phyloP scores from a whole-genome alignment of 306 rosid species.

The Mimosa bimucronata region DNA sequence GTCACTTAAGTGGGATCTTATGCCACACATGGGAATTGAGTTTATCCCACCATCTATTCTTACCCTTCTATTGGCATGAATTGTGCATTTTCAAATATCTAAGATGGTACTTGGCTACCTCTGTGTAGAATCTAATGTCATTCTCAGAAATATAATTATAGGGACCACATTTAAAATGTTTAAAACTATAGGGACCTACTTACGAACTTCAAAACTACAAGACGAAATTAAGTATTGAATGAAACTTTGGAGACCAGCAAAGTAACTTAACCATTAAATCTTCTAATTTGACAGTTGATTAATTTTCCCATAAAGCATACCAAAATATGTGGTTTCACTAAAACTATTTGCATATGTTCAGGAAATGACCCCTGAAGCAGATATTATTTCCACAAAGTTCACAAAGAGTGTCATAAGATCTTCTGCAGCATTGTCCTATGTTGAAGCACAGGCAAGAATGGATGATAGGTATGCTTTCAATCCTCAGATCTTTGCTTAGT shows the following conservation, averaged over 20 bases:
- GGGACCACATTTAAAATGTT: neutral
- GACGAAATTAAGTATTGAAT: neutral
- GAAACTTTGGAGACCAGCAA: neutral
- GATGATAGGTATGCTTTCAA: slow-evolving; percentile 79
- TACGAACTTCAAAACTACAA: neutral
- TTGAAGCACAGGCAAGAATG: slow-evolving; percentile 99
- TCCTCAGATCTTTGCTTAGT: slow-evolving; percentile 31
- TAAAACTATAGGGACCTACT: neutral
- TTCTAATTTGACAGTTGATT: slow-evolving; percentile 7
- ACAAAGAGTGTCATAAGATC: slow-evolving; percentile 93
- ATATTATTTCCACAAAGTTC: slow-evolving; percentile 73
- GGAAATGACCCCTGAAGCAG: slow-evolving; percentile 98
- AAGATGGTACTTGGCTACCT: neutral
- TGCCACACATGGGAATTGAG: neutral
- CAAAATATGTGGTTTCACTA: slow-evolving; percentile 15
- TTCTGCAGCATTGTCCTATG: slow-evolving; percentile 84
- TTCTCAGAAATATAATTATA: neutral
- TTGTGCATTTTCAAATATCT: neutral
- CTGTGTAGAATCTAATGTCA: neutral
- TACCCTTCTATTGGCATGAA: neutral
- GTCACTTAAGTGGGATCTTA: neutral
- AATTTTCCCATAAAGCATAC: slow-evolving; percentile 16
- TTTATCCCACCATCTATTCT: neutral
- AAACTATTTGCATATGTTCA: slow-evolving; percentile 47
- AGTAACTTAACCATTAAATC: neutral